Base-by-base conservation (phyloP, 1,139 yeast species). In the Suhomyces panamericanus region DNA sequence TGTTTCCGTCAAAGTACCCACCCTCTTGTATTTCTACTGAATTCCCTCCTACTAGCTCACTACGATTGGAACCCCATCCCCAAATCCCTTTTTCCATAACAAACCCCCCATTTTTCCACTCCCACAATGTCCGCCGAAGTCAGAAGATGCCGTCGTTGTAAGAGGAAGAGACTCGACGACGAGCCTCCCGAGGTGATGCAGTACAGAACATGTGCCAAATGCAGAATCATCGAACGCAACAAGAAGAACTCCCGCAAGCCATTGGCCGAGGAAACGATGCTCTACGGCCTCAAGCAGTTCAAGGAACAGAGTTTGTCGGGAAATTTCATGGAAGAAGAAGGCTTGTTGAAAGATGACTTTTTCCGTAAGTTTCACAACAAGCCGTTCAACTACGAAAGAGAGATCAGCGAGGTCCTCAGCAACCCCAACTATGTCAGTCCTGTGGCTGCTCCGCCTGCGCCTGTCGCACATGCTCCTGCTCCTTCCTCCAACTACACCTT, bases 181-280 rank as follows among this genome's bases (percentile, higher is more conserved):
- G 84, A 79, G 59, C 80, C 81, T n/a, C 75, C 79, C 1, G 83
- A 78, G 51, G 82, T 78, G 37, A 67, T 76, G 52, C 81, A 77
- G 54, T 79, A 77, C 59, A 78, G 78, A 53, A 79, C 84, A 2
- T 79, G 84, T 63, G 81, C 80, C 58, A 77, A 79, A 50, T 79
- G 84, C 60, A 72, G 84, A 50, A 76, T 78, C 57, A 76, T 78
- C 42, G 84, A 79, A 55, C 59, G 78, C 43, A 73, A 71, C 55
- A 73, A 75, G 58, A 72, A 73, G 62, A 70, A 71, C 56, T 69
- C 64, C 64, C 63, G 77, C 39, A 71, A 71, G 50, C 77, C 75
- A 10, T 64, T 73, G 58, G 78, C 78, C 5, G 78, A 73, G 52
- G 78, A 73, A 49, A 73, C 78, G 38, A 73, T 73, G 75, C 62